Evolutionary conservation across 1,139 yeast species (phyloP), one percentile per base, ranked within the genome.

Genomic region (Taphrina confusa): DNA sequence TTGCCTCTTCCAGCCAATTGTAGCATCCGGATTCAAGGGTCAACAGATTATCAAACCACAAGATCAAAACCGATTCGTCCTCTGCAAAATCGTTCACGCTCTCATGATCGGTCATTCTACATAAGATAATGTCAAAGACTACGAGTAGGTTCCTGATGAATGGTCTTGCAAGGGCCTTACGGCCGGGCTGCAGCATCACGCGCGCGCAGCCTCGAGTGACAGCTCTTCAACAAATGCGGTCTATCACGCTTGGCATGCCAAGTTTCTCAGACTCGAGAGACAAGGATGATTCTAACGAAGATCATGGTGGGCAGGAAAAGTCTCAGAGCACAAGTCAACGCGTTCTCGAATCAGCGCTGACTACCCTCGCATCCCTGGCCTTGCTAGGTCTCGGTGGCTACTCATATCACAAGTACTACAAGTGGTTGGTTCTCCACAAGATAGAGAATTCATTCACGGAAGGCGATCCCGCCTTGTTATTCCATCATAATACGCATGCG

Each of bases 361-460:
- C 87, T 52, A 87, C 92, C 28, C 76, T 87, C 59, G 82, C 89
- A n/a, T 84, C 94, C 1, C 73, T 87, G 25, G 79, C 82, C 1
- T 82, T 87, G 52, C 76, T 87, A 22, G 94, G 87, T 0, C 72
- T 83, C 3, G 87, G 94, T 1, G 95, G 95, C 1, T 72, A 82
- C 25, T 69, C 81, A 14, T 87, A 87, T 70, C 95, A 87, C 70
- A 75, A 77, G 58, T 75, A 80, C 61, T 87, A 87, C 70, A 78
- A 80, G 51, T 63, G 67, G 6, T 85, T 82, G 65, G 90, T 87
- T 0, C 71, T 85, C 34, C 75, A 75, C 62, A 86, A 86, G 68
- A 86, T 87, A 77, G 80, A 81, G 60, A 66, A 69, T 22, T 90
- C 94, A 0, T 87, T 87, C 67, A 83, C 83, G 27, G 76, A 73